phyloP scores from a whole-genome alignment of 441 rosid genomes.

The Daphne laureola region DNA sequence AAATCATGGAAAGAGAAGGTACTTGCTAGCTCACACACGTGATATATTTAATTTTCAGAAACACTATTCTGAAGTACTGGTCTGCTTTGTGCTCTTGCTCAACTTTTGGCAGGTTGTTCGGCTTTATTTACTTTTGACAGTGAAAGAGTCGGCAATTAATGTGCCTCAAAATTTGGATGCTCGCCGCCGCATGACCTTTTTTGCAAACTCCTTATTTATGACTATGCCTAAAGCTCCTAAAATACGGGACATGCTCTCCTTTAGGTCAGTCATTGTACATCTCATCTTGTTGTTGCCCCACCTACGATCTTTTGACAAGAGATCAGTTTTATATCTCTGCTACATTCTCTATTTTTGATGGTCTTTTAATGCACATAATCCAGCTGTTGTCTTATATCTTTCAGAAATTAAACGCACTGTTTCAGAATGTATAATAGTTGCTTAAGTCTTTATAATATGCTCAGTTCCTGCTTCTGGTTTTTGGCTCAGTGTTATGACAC shows the following conservation, averaged over 20 bases:
- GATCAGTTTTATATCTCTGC: neutral
- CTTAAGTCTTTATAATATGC: conserved; percentile 2
- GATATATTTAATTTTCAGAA: conserved; percentile 4
- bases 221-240: conserved; percentile 87
- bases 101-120: conserved; percentile 49
- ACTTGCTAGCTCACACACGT: conserved; percentile 9
- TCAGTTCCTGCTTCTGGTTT: conserved; percentile 15
- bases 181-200: conserved; percentile 95
- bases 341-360: neutral
- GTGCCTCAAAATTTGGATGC: conserved; percentile 92
- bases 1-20: conserved; percentile 74
- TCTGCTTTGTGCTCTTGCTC: conserved; percentile 13
- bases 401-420: no score
- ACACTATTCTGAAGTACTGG: conserved; percentile 10
- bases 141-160: conserved; percentile 94
- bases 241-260: conserved; percentile 88
- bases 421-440: neutral
- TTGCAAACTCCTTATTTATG: conserved; percentile 95
- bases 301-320: no score
- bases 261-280: conserved; percentile 45
- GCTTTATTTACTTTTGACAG: conserved; percentile 73
- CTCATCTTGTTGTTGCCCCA: no score
- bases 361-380: neutral
- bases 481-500: conserved; percentile 81
- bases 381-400: no score